Conservation (phyloP, 179 eudicot species). For the Sideroxylon spinosum region DNA sequence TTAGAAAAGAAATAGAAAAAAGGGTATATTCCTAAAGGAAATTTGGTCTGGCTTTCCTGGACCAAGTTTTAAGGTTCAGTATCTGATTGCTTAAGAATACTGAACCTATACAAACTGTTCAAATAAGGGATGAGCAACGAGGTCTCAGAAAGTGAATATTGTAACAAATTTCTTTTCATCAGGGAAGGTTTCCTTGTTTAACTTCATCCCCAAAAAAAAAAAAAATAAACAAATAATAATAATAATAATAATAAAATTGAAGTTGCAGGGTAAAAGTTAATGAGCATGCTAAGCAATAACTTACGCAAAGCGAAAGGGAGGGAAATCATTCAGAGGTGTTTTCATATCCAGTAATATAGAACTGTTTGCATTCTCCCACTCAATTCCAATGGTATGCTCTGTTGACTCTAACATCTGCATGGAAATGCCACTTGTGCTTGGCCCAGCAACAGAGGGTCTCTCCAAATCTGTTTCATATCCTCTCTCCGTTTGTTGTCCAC, state of each 20-base stretch:
- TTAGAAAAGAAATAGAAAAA: too few species aligned
- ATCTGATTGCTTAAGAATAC: neutral
- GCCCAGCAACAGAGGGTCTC: constrained; percentile 55
- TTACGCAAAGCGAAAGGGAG: constrained; percentile 97
- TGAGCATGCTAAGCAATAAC: constrained; percentile 25
- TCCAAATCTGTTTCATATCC: constrained; percentile 48
- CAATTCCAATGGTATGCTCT: constrained; percentile 49
- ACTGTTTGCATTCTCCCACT: constrained; percentile 75
- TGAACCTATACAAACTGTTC: neutral
- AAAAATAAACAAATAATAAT: too few species aligned
- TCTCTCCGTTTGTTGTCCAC: constrained; percentile 51
- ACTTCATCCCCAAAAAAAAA: neutral
- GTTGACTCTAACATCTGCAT: constrained; percentile 63
- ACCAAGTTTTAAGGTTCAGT: neutral
- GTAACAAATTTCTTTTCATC: neutral
- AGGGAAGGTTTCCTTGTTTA: constrained; percentile 7
- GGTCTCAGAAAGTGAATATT: neutral
- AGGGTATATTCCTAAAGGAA: neutral
- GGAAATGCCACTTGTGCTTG: constrained; percentile 43
- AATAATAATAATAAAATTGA: too few species aligned
- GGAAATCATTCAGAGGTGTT: constrained; percentile 92
- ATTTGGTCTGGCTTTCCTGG: constrained; percentile 6
- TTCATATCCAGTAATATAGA: constrained; percentile 85
- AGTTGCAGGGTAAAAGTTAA: neutral
- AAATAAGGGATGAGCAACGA: neutral